phyloP scores from a whole-genome alignment of 345 rosid genomes.

The Eutrema yunnanense region DNA sequence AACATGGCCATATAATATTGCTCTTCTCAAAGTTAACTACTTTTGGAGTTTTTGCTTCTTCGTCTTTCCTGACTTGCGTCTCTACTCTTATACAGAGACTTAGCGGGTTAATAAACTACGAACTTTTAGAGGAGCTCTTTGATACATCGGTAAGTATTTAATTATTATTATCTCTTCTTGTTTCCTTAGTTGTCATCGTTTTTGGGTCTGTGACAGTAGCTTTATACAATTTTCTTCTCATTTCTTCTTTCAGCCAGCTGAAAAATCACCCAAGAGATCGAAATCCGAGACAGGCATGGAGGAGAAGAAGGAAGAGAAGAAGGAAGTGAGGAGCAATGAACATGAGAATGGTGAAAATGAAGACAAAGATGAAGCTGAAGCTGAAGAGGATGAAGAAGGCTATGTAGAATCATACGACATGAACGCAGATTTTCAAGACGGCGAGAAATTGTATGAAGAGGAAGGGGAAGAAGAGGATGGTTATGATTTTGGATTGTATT shows the following conservation, averaged over 20 bases:
- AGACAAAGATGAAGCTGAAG: conserved; percentile 3
- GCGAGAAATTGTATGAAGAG: conserved; percentile 7
- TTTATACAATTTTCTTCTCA: background rate
- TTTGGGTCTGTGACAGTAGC: background rate
- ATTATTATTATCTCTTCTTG: background rate
- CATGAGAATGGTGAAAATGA: conserved; percentile 4
- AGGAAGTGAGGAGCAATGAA: background rate
- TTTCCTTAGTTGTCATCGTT: background rate
- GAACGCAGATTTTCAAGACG: background rate
- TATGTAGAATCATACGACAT: conserved; percentile 11
- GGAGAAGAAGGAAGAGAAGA: background rate
- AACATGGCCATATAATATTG: background rate
- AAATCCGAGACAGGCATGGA: conserved; percentile 7
- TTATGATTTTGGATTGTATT: conserved; percentile 19
- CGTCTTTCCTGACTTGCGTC: background rate
- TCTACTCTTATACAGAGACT: conserved; percentile 48
- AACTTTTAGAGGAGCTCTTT: conserved; percentile 62
- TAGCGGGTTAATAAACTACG: conserved; percentile 61
- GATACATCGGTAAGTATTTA: conserved; percentile 49
- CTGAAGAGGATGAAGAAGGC: conserved; percentile 7
- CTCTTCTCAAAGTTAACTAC: background rate
- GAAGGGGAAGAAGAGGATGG: conserved; percentile 1
- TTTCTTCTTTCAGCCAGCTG: conserved; percentile 21
- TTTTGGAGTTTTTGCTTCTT: background rate
- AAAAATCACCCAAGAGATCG: background rate